Evolutionary conservation across 108 stramenopile species (phyloP).

Genomic region (Epithemia pelagica): DNA sequence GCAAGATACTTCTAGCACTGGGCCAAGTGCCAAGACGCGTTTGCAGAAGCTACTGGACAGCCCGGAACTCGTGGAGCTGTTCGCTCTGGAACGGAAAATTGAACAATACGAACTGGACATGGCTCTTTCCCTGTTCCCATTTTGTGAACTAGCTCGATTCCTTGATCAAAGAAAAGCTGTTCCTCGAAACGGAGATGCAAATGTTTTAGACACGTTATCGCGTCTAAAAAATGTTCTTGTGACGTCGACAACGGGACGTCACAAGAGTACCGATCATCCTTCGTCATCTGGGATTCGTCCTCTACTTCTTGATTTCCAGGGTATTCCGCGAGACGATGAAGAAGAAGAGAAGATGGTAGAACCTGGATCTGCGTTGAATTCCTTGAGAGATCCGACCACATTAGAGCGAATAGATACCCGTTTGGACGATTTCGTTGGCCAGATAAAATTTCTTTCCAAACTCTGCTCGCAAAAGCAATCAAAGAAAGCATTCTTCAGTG

Average conservation of each 20-base stretch:
- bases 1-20: neutral
- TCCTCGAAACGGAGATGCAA: constrained; percentile 32
- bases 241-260: constrained; percentile 34
- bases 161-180: constrained; percentile 50
- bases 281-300: constrained; percentile 82
- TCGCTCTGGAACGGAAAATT: constrained; percentile 60
- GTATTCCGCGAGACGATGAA: constrained; percentile 60
- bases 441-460: constrained; percentile 20
- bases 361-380: neutral
- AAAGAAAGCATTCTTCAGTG: constrained; percentile 2
- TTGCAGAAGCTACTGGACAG: constrained; percentile 42
- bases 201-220: constrained; percentile 52
- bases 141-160: constrained; percentile 64
- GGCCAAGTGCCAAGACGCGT: constrained; percentile 10
- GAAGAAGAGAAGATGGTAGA: neutral
- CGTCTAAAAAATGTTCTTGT: constrained; percentile 62
- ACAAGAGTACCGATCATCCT: constrained; percentile 17
- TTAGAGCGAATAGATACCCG: neutral
- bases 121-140: constrained; percentile 57
- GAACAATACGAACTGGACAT: constrained; percentile 69
- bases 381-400: neutral
- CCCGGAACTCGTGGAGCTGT: constrained; percentile 60
- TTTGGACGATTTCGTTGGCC: constrained; percentile 14
- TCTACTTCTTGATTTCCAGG: constrained; percentile 72
- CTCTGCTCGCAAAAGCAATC: constrained; percentile 17